Base-by-base conservation (phyloP, 805 yeast species). In the Candida namnaoensis region DNA sequence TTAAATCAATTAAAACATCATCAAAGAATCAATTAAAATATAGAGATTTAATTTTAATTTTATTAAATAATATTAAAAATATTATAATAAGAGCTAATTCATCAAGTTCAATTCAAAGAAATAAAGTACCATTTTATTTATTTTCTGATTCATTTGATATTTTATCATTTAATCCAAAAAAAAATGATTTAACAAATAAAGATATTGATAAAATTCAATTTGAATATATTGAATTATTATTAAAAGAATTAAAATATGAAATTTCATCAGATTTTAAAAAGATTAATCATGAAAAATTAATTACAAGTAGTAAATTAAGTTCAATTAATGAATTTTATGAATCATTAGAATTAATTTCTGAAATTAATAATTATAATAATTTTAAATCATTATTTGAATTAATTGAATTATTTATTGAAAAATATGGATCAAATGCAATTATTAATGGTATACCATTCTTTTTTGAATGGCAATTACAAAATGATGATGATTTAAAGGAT, bases 361-460 rank as follows among this genome's bases (percentile, higher is more conserved):
- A 36, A 4, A 35, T 49, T 13, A 25, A 42, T 4, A 24, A 32
- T 1, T 13, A 49, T 4, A 34, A 42, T 9, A 38, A 39, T 9
- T 43, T 40, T 14, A 30, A 38, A 7, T 35, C 35, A 12, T 42
- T 44, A n/a, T 34, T 49, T 14, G 27, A 39, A 3, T 35, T 47
- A 34, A 32, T 51, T 26, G 48, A 52, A 5, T 35, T 49, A 8
- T 43, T 68, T 28, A 42, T 60, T 19, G 42, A 50, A 10, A 60
- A 59, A 26, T 66, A 66, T 41, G 81, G 80, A 1, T 55, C 73
- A 38, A 75, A 74, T 48, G 66, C 72, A 25, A 49, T 71, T 23
- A 64, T 57, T 44, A 71, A 72, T 46, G 68, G 65, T 38, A 43
- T 74, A 4, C 71, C 76, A 3, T 71, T 65, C 47, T 67, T 72